phyloP scores from a whole-genome alignment of 345 rosid genomes.

The Sonneratia caseolaris region DNA sequence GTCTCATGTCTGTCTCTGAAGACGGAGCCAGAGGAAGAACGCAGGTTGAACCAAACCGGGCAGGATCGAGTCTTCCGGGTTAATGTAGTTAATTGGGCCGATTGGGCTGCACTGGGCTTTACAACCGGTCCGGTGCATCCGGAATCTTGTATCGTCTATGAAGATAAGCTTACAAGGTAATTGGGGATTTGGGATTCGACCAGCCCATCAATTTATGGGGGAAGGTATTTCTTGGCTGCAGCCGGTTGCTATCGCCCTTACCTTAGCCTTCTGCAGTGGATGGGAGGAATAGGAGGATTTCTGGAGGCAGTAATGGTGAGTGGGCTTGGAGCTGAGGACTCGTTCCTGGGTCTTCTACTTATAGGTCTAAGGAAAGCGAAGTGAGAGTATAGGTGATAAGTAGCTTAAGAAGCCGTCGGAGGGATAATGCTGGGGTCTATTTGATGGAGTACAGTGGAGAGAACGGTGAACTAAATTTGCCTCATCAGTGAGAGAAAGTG shows the following conservation, averaged over 20 bases:
- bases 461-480: background rate
- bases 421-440: background rate
- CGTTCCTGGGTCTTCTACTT: background rate
- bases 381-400: slow-evolving; percentile 11
- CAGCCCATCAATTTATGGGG: background rate
- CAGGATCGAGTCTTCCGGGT: no score
- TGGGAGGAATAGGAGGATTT: slow-evolving; percentile 16
- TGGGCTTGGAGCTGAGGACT: slow-evolving; percentile 1
- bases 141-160: background rate
- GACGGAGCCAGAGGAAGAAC: no score
- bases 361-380: slow-evolving; percentile 11
- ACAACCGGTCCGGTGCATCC: background rate
- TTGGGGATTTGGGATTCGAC: background rate
- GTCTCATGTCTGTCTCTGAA: no score
- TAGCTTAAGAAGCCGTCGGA: slow-evolving; percentile 21
- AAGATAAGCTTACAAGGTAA: no score
- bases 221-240: slow-evolving; percentile 22
- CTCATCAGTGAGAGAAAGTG: background rate
- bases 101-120: background rate
- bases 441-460: background rate
- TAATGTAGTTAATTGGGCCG: no score
- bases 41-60: no score
- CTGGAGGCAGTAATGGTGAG: slow-evolving; percentile 16
- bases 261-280: slow-evolving; percentile 39
- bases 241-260: slow-evolving; percentile 45